Base-by-base conservation (phyloP, 1,139 yeast genomes). In the Nakaseomyces sp. region DNA sequence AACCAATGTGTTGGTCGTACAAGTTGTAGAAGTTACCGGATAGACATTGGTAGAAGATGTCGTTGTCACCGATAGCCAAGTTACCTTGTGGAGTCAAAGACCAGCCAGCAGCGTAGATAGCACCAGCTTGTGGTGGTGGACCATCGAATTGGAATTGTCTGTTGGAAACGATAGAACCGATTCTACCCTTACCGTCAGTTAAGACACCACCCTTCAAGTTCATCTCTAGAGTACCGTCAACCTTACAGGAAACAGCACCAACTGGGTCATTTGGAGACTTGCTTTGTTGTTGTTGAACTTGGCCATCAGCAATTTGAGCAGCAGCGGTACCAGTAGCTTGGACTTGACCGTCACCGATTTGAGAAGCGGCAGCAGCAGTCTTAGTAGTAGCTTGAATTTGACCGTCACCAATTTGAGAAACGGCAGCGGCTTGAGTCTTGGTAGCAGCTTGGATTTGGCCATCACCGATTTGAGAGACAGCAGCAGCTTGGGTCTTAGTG, bases 121-220 rank as follows among this genome's bases (percentile, higher is more conserved):
- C 73, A 67, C 89, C 91, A 47, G 88, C 87, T 73, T 81, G 91
- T 57, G 88, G 88, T 67, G 87, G 86, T 54, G 89, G 89, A 64
- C 88, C 89, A 63, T 82, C 91, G 60, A 82, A 82, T 72, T 82
- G 91, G 81, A 82, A 81, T 72, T 82, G 91, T 71, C 82, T 77
- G 80, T 81, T 81, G 50, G 89, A 83, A 58, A 82, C 91, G 66
- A 82, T 81, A 47, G 88, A 77, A 61, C 91, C 91, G 53, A 82
- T 69, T 77, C 91, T 79, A 48, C 86, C 86, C 47, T 68, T 54
- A 44, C 74, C 61, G 61, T 82, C 91, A 28, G 71, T 74, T 63
- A 82, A 72, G 50, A 78, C 58, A 55, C 77, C 69, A 42, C 61
- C 72, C 42, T 70, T 63, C 60, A 82, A 74, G 29, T 69, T 65